A percentile compares a stretch with the other conserved stretches of the same genome.
These are phyloP conservation scores for Epichloe sp. DNA, from an alignment of 2,329 filamentous ascomycete genomes.

Conservation along the genomic window DNA sequence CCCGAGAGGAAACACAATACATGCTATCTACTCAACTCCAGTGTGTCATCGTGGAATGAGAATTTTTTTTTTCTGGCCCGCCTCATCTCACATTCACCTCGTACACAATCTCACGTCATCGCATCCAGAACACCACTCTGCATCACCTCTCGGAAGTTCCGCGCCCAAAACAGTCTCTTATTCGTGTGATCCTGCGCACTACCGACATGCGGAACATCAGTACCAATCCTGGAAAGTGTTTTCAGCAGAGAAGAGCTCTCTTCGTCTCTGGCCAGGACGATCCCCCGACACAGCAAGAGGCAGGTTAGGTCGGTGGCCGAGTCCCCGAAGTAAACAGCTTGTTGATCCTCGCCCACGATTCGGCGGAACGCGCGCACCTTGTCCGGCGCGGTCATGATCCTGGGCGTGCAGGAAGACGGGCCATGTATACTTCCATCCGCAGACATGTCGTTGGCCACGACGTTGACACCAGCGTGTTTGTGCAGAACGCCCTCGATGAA, in stretches of 20 bases:
- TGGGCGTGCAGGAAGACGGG: constrained; percentile 17
- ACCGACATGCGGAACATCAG: constrained; percentile 24
- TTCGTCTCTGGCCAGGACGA: constrained; percentile 31
- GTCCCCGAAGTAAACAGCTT: constrained; percentile 43
- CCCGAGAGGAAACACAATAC: too few relatives aligned
- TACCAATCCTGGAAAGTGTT: constrained; percentile 24
- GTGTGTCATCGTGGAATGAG: too few relatives aligned
- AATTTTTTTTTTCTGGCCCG: too few relatives aligned
- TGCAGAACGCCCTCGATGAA: constrained; percentile 34
- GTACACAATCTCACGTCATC: background rate
- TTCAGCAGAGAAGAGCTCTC: constrained; percentile 19
- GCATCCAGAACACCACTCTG: constrained; percentile 8
- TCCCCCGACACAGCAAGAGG: constrained; percentile 28
- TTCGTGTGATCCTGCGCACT: constrained; percentile 4
- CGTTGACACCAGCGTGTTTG: constrained; percentile 15
- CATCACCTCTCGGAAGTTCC: constrained; percentile 29
- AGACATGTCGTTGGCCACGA: constrained; percentile 32
- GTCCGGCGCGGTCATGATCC: constrained; percentile 27
- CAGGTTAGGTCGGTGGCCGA: constrained; percentile 44
- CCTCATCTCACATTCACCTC: too few relatives aligned
- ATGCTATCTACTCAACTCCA: too few relatives aligned
- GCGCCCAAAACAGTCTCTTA: constrained; percentile 26
- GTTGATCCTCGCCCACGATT: constrained; percentile 11
- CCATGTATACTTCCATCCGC: constrained; percentile 28
- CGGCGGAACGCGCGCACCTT: constrained; percentile 30